These are phyloP conservation scores for Nakaseomyces kungkrabaensis DNA, from an alignment of 1,139 yeast species.

Conservation along the genomic window DNA sequence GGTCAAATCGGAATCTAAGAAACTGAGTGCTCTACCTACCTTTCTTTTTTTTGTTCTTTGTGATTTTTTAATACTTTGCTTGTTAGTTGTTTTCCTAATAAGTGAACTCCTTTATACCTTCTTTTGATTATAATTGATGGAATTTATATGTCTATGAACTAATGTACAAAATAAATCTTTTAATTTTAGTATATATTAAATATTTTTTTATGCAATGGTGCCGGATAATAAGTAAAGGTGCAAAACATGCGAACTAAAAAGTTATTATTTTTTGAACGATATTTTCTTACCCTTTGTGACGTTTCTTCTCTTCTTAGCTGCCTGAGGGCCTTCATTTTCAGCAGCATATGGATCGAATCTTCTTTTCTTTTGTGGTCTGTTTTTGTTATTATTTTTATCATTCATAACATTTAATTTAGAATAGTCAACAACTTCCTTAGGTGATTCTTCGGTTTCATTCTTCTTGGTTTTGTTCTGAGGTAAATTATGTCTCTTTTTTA, in stretches of 20 bases:
- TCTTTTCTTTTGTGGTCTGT: constrained; percentile 31
- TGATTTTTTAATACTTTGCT: too few relatives aligned
- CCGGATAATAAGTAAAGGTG: too few relatives aligned
- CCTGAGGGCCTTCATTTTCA: constrained; percentile 40
- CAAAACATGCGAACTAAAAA: neutral
- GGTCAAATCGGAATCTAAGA: too few relatives aligned
- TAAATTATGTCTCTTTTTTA: constrained; percentile 30
- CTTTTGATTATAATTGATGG: too few relatives aligned
- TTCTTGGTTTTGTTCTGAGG: constrained; percentile 10
- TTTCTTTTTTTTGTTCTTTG: too few relatives aligned
- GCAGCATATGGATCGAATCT: constrained; percentile 53
- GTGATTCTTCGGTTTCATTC: constrained; percentile 11
- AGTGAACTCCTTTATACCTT: too few relatives aligned
- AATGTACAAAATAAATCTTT: neutral
- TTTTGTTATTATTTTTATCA: constrained; percentile 13
- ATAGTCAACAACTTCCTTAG: constrained; percentile 37
- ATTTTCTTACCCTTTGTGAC: constrained; percentile 39
- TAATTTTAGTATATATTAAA: too few relatives aligned
- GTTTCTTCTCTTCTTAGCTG: constrained; percentile 38
- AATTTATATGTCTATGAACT: too few relatives aligned
- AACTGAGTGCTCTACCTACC: too few relatives aligned
- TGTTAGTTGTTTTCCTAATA: too few relatives aligned
- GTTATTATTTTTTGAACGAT: constrained; percentile 35
- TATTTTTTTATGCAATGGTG: too few relatives aligned
- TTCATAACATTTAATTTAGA: constrained; percentile 38